A percentile compares a stretch with the other conserved stretches of the same genome.
These are phyloP conservation scores for Neurospora sp. DNA, from an alignment of 495 filamentous ascomycete species.

Conservation along the genomic window DNA sequence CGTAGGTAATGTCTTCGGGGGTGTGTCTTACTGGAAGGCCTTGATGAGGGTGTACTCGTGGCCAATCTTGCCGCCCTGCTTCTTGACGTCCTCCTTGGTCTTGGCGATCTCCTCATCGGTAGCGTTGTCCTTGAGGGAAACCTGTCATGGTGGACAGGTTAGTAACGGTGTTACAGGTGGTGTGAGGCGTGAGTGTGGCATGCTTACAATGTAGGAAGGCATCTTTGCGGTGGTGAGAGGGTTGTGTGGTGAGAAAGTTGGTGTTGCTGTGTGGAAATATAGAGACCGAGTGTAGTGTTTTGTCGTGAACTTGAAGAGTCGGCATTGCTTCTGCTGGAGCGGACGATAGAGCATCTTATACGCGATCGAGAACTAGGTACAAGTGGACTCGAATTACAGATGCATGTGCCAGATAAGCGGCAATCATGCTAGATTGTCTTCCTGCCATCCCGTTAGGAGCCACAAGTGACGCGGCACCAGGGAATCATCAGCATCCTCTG, in stretches of 20 bases:
- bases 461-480: not conserved
- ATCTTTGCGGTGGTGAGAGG: constrained; percentile 32
- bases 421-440: not conserved
- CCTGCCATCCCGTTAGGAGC: not conserved
- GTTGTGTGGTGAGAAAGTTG: not conserved
- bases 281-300: not conserved
- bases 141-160: constrained; percentile 35
- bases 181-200: not conserved
- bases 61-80: constrained; percentile 70
- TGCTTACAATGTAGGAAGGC: constrained; percentile 63
- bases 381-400: not conserved
- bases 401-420: not conserved
- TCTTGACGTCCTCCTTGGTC: constrained; percentile 58
- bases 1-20: not conserved
- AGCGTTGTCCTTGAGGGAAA: constrained; percentile 65
- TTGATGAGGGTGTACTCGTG: constrained; percentile 81
- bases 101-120: constrained; percentile 54
- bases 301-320: not conserved
- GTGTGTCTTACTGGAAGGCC: constrained; percentile 69
- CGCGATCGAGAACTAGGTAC: not conserved
- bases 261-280: not conserved
- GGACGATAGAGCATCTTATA: not conserved
- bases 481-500: not conserved
- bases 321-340: not conserved
- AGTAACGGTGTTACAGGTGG: not conserved